These are phyloP conservation scores for Ophiostoma fasciatum DNA, from an alignment of 2,329 filamentous ascomycete species.

Conservation along the genomic window DNA sequence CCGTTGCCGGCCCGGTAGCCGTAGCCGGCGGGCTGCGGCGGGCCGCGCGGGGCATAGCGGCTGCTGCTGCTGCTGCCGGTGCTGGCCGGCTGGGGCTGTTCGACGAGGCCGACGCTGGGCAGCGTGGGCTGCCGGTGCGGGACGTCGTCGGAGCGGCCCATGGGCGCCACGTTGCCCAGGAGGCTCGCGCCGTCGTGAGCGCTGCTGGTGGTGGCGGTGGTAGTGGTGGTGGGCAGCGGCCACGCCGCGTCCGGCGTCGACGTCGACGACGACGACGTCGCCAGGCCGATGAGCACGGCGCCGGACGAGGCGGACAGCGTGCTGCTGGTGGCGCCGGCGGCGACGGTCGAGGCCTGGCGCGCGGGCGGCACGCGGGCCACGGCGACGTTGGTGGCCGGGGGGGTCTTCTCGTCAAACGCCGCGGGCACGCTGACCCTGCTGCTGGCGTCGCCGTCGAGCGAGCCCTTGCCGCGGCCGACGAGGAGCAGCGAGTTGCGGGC, in stretches of 20 bases:
- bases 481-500: constrained; percentile 68
- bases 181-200: neutral
- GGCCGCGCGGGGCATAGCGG: no score
- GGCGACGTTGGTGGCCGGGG: neutral
- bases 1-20: neutral
- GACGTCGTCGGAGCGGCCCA: neutral
- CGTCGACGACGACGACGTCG: constrained; percentile 25
- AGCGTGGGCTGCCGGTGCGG: neutral
- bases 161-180: neutral
- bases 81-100: neutral
- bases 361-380: constrained; percentile 1
- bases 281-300: constrained; percentile 5
- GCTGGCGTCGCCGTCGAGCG: constrained; percentile 4
- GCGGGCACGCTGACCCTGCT: neutral
- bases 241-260: no score
- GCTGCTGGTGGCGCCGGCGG: neutral
- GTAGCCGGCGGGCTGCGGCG: neutral
- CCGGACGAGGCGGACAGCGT: constrained; percentile 1
- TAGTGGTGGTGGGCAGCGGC: no score
- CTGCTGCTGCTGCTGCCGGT: no score
- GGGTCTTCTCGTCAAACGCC: neutral
- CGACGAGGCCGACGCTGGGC: neutral
- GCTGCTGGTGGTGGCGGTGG: no score
- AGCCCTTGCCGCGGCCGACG: constrained; percentile 36
- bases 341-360: neutral